Evolutionary conservation across 129 eudicot species (phyloP).

Genomic region (Centaurea solstitialis): DNA sequence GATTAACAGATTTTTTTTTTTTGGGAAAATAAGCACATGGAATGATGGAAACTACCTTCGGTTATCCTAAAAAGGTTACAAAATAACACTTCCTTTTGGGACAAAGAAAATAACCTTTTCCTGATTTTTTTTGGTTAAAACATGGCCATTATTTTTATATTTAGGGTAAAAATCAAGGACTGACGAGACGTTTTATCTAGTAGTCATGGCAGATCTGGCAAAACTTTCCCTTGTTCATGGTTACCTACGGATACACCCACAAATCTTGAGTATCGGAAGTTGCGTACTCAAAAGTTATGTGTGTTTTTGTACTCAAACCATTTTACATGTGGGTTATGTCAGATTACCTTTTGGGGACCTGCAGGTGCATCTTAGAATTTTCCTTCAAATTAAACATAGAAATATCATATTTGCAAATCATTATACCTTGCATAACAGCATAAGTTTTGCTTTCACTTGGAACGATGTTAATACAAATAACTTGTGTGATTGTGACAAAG

Average conservation of each 20-base stretch:
- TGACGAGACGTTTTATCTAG: neutral
- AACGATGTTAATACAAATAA: neutral
- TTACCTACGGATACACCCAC: neutral
- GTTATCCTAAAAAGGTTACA: neutral
- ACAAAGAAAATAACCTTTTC: neutral
- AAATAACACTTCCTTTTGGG: neutral
- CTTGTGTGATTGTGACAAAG: neutral
- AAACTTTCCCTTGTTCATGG: neutral
- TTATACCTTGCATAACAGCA: neutral
- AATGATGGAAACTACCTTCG: neutral
- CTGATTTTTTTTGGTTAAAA: neutral
- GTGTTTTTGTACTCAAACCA: neutral
- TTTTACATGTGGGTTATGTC: neutral
- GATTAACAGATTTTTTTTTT: neutral
- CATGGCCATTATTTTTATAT: neutral
- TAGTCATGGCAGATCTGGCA: neutral
- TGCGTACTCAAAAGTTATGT: neutral
- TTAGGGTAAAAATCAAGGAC: neutral
- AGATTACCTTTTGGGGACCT: neutral
- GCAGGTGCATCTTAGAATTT: too few relatives aligned
- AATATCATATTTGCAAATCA: neutral
- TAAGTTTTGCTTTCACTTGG: neutral
- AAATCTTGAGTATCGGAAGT: neutral
- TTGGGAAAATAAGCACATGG: neutral
- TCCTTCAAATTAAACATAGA: neutral